Evolutionary conservation across 306 rosid genomes (phyloP).

Genomic region (Corylus avellana): DNA sequence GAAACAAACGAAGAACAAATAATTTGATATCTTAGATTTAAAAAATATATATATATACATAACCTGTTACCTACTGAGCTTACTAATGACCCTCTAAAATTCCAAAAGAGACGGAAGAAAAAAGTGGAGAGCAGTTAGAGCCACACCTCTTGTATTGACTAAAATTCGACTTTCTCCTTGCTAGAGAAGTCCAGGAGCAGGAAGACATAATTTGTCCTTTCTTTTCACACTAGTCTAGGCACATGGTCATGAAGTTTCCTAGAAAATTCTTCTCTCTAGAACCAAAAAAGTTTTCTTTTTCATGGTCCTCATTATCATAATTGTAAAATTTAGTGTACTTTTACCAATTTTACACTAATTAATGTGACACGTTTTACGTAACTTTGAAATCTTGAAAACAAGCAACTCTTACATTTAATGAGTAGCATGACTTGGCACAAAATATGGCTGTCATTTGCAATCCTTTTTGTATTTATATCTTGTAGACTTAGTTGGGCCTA

Average conservation of each 20-base stretch:
- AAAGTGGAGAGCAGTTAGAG: conserved; percentile 5
- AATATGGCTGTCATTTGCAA: background rate
- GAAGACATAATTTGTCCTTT: background rate
- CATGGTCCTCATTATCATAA: background rate
- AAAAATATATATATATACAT: no score
- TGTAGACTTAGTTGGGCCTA: background rate
- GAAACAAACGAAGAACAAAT: no score
- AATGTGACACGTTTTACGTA: no score
- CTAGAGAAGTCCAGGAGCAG: background rate
- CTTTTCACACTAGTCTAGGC: background rate
- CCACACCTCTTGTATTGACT: conserved; percentile 1
- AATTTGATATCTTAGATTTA: no score
- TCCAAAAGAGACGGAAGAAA: background rate
- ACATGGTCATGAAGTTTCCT: background rate
- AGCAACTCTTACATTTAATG: no score
- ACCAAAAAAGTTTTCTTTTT: background rate
- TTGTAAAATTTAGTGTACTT: no score
- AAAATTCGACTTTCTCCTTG: background rate
- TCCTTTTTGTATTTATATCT: background rate
- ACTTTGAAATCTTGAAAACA: no score
- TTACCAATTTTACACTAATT: no score
- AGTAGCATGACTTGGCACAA: background rate
- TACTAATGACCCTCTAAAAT: background rate
- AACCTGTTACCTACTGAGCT: background rate
- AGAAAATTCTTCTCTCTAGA: background rate